Evolutionary conservation across 2,329 filamentous ascomycete genomes (phyloP).

Genomic region (Cytospora piceicola): DNA sequence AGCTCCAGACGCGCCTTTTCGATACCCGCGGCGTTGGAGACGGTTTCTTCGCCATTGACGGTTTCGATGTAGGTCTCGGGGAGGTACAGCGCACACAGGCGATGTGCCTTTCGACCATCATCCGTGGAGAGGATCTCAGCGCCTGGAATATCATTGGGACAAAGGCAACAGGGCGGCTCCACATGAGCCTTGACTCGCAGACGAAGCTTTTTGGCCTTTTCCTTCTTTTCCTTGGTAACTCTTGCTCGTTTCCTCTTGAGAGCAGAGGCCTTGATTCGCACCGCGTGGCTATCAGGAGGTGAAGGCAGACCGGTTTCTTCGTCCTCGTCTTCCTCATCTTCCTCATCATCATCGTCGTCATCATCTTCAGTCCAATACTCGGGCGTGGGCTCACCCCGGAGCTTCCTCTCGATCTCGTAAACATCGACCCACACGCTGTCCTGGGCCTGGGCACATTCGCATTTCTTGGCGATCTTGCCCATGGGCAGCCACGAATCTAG

Average conservation of each 20-base stretch:
- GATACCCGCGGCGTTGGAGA: slow-evolving; percentile 80
- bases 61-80: slow-evolving; percentile 87
- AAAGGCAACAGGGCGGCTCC: slow-evolving; percentile 85
- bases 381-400: slow-evolving; percentile 80
- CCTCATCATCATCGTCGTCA: slow-evolving; percentile 69
- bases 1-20: slow-evolving; percentile 86
- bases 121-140: slow-evolving; percentile 86
- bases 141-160: slow-evolving; percentile 84
- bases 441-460: slow-evolving; percentile 90
- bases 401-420: slow-evolving; percentile 90
- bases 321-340: slow-evolving; percentile 62
- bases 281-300: slow-evolving; percentile 74
- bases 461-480: slow-evolving; percentile 94
- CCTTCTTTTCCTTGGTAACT: slow-evolving; percentile 49
- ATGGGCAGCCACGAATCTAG: slow-evolving; percentile 94
- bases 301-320: slow-evolving; percentile 73
- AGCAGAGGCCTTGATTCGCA: slow-evolving; percentile 63
- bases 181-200: slow-evolving; percentile 72
- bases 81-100: slow-evolving; percentile 86
- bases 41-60: slow-evolving; percentile 70
- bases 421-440: slow-evolving; percentile 99
- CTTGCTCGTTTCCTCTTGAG: slow-evolving; percentile 70
- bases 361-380: slow-evolving; percentile 81
- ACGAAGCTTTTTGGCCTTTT: slow-evolving; percentile 75
- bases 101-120: slow-evolving; percentile 84